These are phyloP conservation scores for Calonectria montana DNA, from an alignment of 2,329 filamentous ascomycete species.

Conservation along the genomic window DNA sequence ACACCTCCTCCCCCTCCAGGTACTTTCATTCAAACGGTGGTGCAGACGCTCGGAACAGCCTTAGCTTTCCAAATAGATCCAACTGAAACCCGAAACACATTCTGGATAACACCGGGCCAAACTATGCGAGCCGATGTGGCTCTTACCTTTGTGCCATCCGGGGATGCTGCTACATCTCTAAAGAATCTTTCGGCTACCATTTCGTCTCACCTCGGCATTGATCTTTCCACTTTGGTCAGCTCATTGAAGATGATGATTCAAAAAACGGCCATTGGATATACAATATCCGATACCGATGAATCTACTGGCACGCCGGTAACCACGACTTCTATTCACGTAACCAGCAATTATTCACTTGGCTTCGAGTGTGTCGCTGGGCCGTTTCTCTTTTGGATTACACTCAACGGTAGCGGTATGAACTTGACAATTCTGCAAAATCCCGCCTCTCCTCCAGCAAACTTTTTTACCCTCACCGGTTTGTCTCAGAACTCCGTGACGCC, in stretches of 20 bases:
- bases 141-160: not conserved
- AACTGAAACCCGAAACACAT: not conserved
- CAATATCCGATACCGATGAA: not conserved
- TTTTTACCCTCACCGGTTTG: not conserved
- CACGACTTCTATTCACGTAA: not conserved
- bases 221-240: not conserved
- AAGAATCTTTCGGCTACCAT: not conserved
- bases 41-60: not conserved
- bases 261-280: not conserved
- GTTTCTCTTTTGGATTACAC: not conserved
- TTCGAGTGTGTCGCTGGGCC: not conserved
- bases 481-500: not conserved
- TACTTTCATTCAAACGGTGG: not conserved
- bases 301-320: not conserved
- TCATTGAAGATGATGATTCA: not conserved
- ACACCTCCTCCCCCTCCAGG: not conserved
- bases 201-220: not conserved
- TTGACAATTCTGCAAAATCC: not conserved
- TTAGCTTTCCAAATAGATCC: not conserved
- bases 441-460: not conserved
- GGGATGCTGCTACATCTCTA: not conserved
- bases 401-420: not conserved
- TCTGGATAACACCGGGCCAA: not conserved
- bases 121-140: not conserved
- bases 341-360: not conserved